Conservation (phyloP, 1,139 yeast genomes). For the Saccharomyces hybrid region DNA sequence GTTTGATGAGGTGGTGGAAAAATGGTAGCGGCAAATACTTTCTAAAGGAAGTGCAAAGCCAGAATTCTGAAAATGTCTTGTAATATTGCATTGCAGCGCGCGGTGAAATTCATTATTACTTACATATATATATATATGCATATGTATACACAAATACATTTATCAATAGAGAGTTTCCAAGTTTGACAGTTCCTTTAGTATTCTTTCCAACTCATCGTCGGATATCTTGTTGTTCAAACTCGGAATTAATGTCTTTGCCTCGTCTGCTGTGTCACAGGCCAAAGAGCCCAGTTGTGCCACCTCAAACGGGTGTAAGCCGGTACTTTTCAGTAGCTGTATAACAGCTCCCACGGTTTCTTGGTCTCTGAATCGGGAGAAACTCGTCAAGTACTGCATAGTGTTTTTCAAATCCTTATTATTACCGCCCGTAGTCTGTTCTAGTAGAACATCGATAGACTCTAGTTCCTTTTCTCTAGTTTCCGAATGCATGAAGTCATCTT, state of each 20-base stretch:
- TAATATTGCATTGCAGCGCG: neutral
- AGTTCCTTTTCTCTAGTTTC: constrained; percentile 33
- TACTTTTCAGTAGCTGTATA: constrained; percentile 71
- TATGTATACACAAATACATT: constrained; percentile 2
- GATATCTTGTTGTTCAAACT: constrained; percentile 73
- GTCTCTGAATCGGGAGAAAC: constrained; percentile 84
- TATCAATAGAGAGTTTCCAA: constrained; percentile 41
- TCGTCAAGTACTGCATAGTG: constrained; percentile 79
- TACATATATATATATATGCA: neutral
- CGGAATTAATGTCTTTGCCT: constrained; percentile 90
- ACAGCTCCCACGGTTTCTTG: constrained; percentile 91
- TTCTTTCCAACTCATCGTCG: constrained; percentile 79
- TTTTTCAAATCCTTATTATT: constrained; percentile 76
- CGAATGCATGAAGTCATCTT: constrained; percentile 30
- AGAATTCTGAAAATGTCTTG: neutral
- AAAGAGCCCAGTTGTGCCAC: constrained; percentile 89
- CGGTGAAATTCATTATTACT: neutral
- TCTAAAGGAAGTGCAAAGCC: neutral
- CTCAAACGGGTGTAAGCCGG: constrained; percentile 89
- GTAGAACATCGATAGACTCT: constrained; percentile 26
- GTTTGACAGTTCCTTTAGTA: constrained; percentile 78
- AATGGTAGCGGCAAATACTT: constrained; percentile 41
- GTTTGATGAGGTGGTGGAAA: constrained; percentile 79
- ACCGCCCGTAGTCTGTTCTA: constrained; percentile 44
- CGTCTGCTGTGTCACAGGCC: constrained; percentile 96